phyloP scores from a whole-genome alignment of 73 alveolate species.

The Tetrahymena malaccensis region DNA sequence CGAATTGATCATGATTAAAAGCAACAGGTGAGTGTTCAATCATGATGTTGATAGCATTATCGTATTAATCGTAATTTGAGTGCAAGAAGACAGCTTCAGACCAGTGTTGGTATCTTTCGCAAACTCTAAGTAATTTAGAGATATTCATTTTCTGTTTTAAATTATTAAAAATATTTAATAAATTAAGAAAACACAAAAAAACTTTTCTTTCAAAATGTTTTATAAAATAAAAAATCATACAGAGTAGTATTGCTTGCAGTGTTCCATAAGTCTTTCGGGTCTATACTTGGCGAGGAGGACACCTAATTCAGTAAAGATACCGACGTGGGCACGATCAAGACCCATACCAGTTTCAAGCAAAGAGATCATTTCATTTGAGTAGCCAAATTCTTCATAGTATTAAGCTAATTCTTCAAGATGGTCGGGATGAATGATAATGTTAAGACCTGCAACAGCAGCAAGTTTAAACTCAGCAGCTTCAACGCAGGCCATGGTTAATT shows the following conservation, averaged over 20 bases:
- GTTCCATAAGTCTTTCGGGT: conserved; percentile 95
- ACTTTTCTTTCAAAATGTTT: neutral
- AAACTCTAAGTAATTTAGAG: conserved; percentile 90
- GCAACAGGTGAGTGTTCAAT: conserved; percentile 97
- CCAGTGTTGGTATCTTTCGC: conserved; percentile 94
- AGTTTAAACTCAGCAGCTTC: conserved; percentile 93
- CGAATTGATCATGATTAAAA: conserved; percentile 89
- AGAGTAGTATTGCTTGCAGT: conserved; percentile 78
- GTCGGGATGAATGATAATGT: conserved; percentile 93
- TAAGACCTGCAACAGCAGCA: conserved; percentile 93
- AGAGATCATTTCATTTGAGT: conserved; percentile 84
- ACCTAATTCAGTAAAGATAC: conserved; percentile 96
- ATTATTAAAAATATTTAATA: neutral
- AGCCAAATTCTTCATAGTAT: conserved; percentile 95
- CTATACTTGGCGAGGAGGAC: conserved; percentile 89
- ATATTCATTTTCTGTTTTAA: conserved; percentile 72
- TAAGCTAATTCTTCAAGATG: conserved; percentile 86
- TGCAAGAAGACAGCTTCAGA: conserved; percentile 95
- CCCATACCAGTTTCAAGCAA: conserved; percentile 88
- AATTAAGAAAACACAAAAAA: neutral
- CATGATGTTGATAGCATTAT: conserved; percentile 93
- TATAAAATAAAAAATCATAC: neutral
- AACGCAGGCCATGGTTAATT: conserved; percentile 96
- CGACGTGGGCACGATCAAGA: conserved; percentile 89
- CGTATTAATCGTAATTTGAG: conserved; percentile 91